phyloP scores from a whole-genome alignment of 495 filamentous ascomycete species.

The Aspergillus sclerotioniger region DNA sequence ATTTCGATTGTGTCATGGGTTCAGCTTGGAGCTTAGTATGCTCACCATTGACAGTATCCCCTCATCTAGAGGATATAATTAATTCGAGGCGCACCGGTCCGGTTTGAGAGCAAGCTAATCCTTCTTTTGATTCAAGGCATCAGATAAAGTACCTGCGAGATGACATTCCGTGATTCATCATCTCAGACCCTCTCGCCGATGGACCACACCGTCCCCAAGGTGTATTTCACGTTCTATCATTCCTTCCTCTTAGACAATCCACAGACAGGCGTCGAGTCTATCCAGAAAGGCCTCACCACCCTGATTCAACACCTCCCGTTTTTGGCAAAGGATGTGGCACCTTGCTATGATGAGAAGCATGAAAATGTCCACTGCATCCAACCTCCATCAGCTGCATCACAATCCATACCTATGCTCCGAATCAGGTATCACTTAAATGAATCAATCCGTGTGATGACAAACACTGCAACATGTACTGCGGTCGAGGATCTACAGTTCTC shows the following conservation, averaged over 20 bases:
- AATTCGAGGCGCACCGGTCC: too few relatives aligned
- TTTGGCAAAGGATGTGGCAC: not conserved
- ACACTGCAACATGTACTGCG: not conserved
- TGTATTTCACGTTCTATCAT: constrained; percentile 2
- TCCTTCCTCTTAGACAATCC: not conserved
- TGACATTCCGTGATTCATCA: not conserved
- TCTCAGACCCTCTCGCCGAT: not conserved
- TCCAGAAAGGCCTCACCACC: not conserved
- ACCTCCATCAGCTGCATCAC: not conserved
- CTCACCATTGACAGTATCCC: too few relatives aligned
- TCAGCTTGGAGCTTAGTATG: too few relatives aligned
- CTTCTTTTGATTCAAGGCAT: not conserved
- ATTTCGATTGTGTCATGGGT: too few relatives aligned
- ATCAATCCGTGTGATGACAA: not conserved
- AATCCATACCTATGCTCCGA: not conserved
- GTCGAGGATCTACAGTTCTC: not conserved
- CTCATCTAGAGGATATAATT: too few relatives aligned
- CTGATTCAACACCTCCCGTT: not conserved
- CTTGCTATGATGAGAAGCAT: not conserved
- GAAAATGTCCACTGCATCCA: constrained; percentile 4
- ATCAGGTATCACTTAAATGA: not conserved
- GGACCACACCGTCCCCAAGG: constrained; percentile 1
- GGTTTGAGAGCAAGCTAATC: too few relatives aligned
- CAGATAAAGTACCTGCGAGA: not conserved
- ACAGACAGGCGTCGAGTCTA: not conserved